Conservation (phyloP, 129 eudicot genomes). For the Lactuca saligna region DNA sequence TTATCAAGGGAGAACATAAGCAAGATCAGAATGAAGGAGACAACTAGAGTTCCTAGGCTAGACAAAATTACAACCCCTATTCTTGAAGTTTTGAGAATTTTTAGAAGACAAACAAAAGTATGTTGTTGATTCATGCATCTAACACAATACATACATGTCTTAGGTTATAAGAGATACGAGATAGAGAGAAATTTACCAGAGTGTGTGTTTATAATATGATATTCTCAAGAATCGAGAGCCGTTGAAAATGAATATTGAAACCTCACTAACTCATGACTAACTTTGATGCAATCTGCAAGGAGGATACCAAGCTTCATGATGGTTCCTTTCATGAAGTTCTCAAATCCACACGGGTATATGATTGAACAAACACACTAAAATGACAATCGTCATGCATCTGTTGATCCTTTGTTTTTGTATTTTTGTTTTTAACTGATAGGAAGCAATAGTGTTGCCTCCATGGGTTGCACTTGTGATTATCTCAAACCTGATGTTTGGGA, state of each 20-base stretch:
- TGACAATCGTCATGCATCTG: not conserved
- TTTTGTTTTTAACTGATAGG: slow-evolving; percentile 31
- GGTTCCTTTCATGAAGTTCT: slow-evolving; percentile 77
- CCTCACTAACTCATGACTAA: slow-evolving; percentile 82
- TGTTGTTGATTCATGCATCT: too few relatives aligned
- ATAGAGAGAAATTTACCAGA: too few relatives aligned
- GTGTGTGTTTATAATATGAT: not conserved
- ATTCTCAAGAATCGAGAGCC: slow-evolving; percentile 59
- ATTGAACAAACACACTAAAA: not conserved
- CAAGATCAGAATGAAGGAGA: slow-evolving; percentile 18
- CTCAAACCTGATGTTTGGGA: slow-evolving; percentile 96
- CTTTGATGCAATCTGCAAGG: slow-evolving; percentile 58
- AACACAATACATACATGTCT: too few relatives aligned
- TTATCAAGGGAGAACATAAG: slow-evolving; percentile 65
- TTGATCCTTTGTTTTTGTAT: not conserved
- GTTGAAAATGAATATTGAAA: slow-evolving; percentile 81
- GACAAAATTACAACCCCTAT: slow-evolving; percentile 46
- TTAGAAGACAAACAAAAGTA: too few relatives aligned
- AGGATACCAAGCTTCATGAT: slow-evolving; percentile 51
- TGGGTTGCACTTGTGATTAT: slow-evolving; percentile 88
- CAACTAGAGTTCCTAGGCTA: slow-evolving; percentile 35
- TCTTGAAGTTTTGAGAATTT: too few relatives aligned
- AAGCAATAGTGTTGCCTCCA: slow-evolving; percentile 81
- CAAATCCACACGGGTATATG: slow-evolving; percentile 71
- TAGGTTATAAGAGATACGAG: too few relatives aligned